phyloP scores from a whole-genome alignment of 257 asterid species.

The Gardenia jasminoides region DNA sequence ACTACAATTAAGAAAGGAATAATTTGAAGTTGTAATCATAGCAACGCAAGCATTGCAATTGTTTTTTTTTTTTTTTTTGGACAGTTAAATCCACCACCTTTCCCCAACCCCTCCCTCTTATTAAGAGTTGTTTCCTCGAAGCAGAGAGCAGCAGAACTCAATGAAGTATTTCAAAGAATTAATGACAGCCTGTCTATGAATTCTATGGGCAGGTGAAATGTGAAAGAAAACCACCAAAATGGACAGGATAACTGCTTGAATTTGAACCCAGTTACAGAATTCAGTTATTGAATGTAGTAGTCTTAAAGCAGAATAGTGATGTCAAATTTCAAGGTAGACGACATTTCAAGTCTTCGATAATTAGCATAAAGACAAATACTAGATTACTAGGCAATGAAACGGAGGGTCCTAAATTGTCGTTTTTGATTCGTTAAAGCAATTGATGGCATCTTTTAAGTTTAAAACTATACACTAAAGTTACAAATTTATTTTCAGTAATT shows the following conservation, averaged over 20 bases:
- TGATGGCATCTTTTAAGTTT: no score
- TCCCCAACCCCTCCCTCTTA: no score
- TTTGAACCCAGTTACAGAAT: not conserved
- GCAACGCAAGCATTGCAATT: not conserved
- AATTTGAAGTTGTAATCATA: no score
- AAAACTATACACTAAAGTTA: not conserved
- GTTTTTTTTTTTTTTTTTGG: not conserved
- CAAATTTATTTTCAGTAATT: no score
- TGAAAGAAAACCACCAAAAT: not conserved
- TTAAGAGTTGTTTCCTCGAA: not conserved
- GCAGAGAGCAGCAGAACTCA: not conserved
- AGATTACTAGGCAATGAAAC: no score
- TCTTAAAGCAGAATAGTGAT: no score
- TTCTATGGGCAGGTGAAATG: not conserved
- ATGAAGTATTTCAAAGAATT: not conserved
- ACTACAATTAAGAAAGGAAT: not conserved
- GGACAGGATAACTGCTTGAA: not conserved
- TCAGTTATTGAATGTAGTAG: not conserved
- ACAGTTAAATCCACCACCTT: not conserved
- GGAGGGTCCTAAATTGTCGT: no score
- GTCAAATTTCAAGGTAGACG: not conserved
- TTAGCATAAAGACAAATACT: no score
- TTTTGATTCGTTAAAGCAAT: no score
- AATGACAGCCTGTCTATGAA: not conserved
- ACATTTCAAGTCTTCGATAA: not conserved